These are phyloP conservation scores for Euphrasia confusa DNA, from an alignment of 257 asterid genomes.

Conservation along the genomic window DNA sequence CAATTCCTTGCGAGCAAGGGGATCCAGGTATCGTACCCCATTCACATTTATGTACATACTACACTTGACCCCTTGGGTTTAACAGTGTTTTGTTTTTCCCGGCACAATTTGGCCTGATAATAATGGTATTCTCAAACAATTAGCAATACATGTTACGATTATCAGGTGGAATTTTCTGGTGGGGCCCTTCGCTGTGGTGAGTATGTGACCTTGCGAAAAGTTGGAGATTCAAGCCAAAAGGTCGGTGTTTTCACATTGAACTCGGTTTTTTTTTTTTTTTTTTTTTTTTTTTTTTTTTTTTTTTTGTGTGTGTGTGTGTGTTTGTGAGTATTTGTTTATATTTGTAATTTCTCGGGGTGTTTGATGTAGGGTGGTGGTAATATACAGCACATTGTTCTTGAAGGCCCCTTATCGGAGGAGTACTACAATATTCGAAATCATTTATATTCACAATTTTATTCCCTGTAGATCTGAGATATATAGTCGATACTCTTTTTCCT, in stretches of 20 bases:
- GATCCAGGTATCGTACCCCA: conserved; percentile 52
- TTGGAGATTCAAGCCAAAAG: conserved; percentile 93
- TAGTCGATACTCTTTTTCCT: neutral
- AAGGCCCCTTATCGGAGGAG: conserved; percentile 94
- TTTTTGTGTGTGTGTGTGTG: neutral
- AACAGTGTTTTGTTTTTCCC: neutral
- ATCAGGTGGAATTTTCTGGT: conserved; percentile 79
- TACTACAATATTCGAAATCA: conserved; percentile 76
- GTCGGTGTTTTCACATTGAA: conserved; percentile 31
- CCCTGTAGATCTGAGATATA: conserved; percentile 38
- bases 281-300: too few species aligned
- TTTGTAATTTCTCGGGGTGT: conserved; percentile 5
- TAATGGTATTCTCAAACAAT: neutral
- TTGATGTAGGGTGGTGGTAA: conserved; percentile 65
- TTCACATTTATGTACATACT: neutral
- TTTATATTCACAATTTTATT: conserved; percentile 77
- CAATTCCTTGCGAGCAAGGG: conserved; percentile 94
- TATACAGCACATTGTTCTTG: conserved; percentile 82
- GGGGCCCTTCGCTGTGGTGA: conserved; percentile 96
- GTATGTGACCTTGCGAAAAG: conserved; percentile 82
- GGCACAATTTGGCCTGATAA: neutral
- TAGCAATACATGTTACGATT: conserved; percentile 13
- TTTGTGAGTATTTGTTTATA: neutral
- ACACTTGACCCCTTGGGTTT: neutral
- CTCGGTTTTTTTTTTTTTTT: neutral